Base-by-base conservation (phyloP, 305 asterid species). In the Fraxinus greggii region DNA sequence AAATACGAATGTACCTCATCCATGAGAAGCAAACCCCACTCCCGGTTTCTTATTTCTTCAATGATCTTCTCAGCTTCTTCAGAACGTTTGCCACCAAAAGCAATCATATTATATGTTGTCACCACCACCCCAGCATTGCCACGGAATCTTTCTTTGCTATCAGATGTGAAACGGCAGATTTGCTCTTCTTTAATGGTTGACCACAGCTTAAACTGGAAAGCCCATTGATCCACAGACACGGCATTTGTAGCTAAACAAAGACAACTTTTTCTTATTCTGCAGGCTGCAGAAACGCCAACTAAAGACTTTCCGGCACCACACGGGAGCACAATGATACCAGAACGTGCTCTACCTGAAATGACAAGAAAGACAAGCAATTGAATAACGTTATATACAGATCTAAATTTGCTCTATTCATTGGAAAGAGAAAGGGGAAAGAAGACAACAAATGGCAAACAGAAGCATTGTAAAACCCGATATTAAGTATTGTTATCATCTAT, bases 301-400 rank as follows among this genome's bases (percentile, higher is more conserved):
- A 96, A 90, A 79, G 99, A 96, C 90, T 96, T 96, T 78, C 99
- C 99, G 0, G 99, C 99, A 88, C 99, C 99, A 89, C 99, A 96
- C 6, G 99, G 99, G 40, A 96, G 93, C 86, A 96, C 99, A 88
- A 96, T 96, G 82, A 96, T 96, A 80, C 98, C 98, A 28, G 99
- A 95, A 67, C 99, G 93, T 5, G 98, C 99, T 86, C 99, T 92
- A 69, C 99, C 99, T 96, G 91, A 84, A 88, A 86, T 65, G 42
- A 40, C 82, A 79, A 67, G 67, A 7, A 78, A 67, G 65, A 4
- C 23, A 32, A 13, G 24, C 74, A 79, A 70, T 76, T 76, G 23
- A 72, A 35, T 63, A 78, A 76, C 32, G 63, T 36, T 36, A 42
- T 77, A 65, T 73, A 72, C 67, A 80, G 42, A 2, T 13, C 36